These are phyloP conservation scores for Lunularia cruciata DNA, from an alignment of 225 moss, liverwort and hornwort genomes.

Conservation along the genomic window DNA sequence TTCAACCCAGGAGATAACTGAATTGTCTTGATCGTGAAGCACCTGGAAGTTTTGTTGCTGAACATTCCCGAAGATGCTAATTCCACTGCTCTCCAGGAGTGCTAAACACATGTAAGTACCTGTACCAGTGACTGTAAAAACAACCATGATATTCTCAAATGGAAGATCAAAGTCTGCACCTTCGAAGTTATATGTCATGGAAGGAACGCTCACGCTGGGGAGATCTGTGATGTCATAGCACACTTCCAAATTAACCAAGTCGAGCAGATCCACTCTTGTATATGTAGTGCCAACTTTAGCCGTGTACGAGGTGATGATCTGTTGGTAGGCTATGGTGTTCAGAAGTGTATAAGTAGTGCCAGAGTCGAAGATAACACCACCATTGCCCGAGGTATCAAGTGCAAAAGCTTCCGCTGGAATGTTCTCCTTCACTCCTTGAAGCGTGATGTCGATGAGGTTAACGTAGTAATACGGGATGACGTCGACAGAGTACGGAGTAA, in stretches of 20 bases:
- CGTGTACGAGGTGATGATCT: not conserved
- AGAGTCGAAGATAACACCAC: constrained; percentile 40
- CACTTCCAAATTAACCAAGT: constrained; percentile 1
- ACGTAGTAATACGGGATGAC: constrained; percentile 35
- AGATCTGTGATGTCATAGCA: constrained; percentile 33
- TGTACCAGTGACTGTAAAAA: not conserved
- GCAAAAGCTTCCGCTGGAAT: constrained; percentile 28
- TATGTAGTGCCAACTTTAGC: not conserved
- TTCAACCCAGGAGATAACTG: too few species aligned
- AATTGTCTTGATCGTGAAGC: too few species aligned
- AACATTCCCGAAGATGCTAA: constrained; percentile 38
- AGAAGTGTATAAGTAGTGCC: constrained; percentile 38
- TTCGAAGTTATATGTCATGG: constrained; percentile 11
- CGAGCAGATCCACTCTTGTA: not conserved
- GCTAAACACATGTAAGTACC: constrained; percentile 29
- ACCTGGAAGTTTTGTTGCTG: too few species aligned
- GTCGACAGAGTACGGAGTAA: constrained; percentile 13
- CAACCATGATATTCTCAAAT: constrained; percentile 11
- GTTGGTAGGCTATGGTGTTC: constrained; percentile 13
- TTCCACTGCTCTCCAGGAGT: not conserved
- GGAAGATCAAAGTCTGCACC: constrained; percentile 30
- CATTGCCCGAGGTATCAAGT: constrained; percentile 13
- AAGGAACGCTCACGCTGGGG: not conserved
- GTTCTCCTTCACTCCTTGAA: not conserved
- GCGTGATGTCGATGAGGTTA: constrained; percentile 18